A percentile compares a stretch with the other conserved stretches of the same genome.
These are phyloP conservation scores for Tricholomella constricta DNA, from an alignment of 768 basidiomycete genomes.

Conservation along the genomic window DNA sequence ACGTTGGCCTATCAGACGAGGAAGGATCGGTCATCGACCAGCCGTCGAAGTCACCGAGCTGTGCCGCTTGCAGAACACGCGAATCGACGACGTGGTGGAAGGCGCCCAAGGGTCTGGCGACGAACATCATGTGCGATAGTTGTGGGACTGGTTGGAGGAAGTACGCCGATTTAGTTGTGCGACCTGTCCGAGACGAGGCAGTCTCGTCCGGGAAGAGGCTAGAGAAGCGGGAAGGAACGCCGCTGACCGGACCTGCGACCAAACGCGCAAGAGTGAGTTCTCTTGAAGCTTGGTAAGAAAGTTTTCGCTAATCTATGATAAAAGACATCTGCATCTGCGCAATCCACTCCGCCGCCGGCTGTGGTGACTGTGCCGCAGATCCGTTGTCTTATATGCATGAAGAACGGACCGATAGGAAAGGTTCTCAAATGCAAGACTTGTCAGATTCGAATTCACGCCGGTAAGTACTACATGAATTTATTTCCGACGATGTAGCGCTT, in stretches of 20 bases:
- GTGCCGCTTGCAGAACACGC: constrained; percentile 83
- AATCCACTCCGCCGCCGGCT: constrained; percentile 68
- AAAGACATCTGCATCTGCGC: constrained; percentile 51
- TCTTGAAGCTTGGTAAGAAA: background rate
- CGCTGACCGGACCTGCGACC: constrained; percentile 43
- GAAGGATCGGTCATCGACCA: constrained; percentile 74
- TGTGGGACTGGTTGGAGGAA: constrained; percentile 92
- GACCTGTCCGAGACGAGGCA: constrained; percentile 70
- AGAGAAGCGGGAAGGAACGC: constrained; percentile 68
- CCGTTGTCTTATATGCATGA: constrained; percentile 75
- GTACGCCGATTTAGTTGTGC: constrained; percentile 85
- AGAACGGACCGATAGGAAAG: constrained; percentile 72
- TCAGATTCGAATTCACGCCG: constrained; percentile 77
- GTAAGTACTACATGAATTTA: constrained; percentile 37
- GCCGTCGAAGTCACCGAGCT: constrained; percentile 57
- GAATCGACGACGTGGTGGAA: constrained; percentile 89
- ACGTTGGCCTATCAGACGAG: constrained; percentile 62
- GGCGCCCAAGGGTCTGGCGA: constrained; percentile 83
- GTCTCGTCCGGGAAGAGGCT: constrained; percentile 51
- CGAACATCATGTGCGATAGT: constrained; percentile 77
- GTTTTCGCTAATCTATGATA: background rate
- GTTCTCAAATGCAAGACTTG: constrained; percentile 85
- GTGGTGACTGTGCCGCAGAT: constrained; percentile 57
- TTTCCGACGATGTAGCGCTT: background rate
- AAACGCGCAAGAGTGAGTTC: constrained; percentile 48